phyloP scores from a whole-genome alignment of 768 basidiomycete species.

The Russula abietina region DNA sequence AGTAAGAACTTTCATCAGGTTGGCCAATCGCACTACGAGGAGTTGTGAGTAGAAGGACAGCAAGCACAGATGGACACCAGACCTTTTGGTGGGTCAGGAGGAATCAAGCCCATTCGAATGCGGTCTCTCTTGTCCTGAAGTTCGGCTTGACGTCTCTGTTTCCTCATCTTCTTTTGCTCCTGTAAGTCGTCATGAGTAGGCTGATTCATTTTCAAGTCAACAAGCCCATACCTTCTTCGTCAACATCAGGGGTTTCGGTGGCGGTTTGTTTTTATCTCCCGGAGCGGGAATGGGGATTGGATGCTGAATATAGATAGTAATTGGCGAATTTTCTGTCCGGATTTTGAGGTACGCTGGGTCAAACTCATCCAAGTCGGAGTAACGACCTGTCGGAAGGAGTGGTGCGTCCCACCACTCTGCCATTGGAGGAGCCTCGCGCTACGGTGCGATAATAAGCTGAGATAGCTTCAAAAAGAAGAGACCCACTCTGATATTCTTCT shows the following conservation, averaged over 20 bases:
- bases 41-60: slow-evolving; percentile 10
- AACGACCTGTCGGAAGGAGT: slow-evolving; percentile 71
- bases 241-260: slow-evolving; percentile 82
- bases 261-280: slow-evolving; percentile 72
- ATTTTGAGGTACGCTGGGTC: slow-evolving; percentile 59
- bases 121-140: slow-evolving; percentile 92
- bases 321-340: slow-evolving; percentile 60
- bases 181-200: slow-evolving; percentile 22
- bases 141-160: slow-evolving; percentile 79
- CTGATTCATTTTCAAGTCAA: neutral
- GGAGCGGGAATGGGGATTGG: slow-evolving; percentile 94
- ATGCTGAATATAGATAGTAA: slow-evolving; percentile 91
- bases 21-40: slow-evolving; percentile 75
- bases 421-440: slow-evolving; percentile 83
- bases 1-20: slow-evolving; percentile 96
- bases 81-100: slow-evolving; percentile 96
- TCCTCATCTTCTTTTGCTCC: slow-evolving; percentile 97
- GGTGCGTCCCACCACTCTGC: slow-evolving; percentile 98
- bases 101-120: slow-evolving; percentile 91
- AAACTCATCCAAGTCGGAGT: slow-evolving; percentile 58
- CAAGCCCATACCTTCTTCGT: slow-evolving; percentile 67
- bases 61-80: slow-evolving; percentile 19
- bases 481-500: slow-evolving; percentile 80
- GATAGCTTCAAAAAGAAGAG: neutral
- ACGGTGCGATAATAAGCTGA: slow-evolving; percentile 6